Evolutionary conservation across 2,329 filamentous ascomycete genomes (phyloP), one percentile per base, ranked within the genome.

Genomic region (Sclerotiophoma versabilis): DNA sequence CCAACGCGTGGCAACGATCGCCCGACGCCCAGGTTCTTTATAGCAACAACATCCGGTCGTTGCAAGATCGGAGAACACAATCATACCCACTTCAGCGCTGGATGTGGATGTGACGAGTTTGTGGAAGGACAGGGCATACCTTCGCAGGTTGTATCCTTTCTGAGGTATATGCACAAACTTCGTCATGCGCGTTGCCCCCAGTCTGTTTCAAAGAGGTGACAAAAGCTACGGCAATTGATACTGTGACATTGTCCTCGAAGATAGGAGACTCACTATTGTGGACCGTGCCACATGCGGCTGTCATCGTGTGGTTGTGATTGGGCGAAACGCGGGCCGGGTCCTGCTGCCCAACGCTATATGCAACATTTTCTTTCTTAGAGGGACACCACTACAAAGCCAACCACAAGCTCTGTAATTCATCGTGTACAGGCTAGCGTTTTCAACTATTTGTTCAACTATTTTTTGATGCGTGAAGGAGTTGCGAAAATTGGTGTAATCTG

Each of bases 1-100:
- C 36, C 37, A 47, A 48, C 39, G 34, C 38, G 44, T 54, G 45
- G 39, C 39, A 49, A 29, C 17, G 45, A 46, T 49, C 51, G 9
- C 27, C 34, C 29, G 25, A 34, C 27, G 51, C 46, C 39, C 34
- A 25, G 17, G 17, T 27, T 9, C 45, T 38, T 39, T 33, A 15
- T 30, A 29, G 27, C 12, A 39, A 49, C 23, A 19, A 34, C 25
- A 17, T 39, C 45, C 26, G 17, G 29, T 27, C 41, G 8, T 42
- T 33, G 36, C 41, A 12, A 12, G 4, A 23, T n/a, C 34, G 19
- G 19, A 17, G 8, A 32, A 23, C 42, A 22, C 29, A 29, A 36
- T 14, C 5, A 23, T 8, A 23, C 17, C 38, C 33, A 23, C 20
- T 22, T 29, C 39, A 42, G 33, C 12, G 20, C 27, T 45, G 29